These are phyloP conservation scores for Gossypium sturtianum DNA, from an alignment of 345 rosid species.

Conservation along the genomic window DNA sequence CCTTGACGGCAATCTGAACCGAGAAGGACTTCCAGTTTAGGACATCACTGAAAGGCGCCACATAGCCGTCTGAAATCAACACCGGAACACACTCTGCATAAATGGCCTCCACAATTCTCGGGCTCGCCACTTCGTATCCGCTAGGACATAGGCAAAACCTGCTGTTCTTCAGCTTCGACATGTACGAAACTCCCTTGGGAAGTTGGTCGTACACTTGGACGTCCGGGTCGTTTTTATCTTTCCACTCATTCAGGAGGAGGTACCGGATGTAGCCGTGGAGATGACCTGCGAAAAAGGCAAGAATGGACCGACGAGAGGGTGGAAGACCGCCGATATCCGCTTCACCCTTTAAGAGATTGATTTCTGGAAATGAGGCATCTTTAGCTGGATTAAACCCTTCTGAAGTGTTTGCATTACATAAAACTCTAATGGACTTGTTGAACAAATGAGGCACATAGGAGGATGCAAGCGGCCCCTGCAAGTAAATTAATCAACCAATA, in stretches of 20 bases:
- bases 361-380: constrained; percentile 72
- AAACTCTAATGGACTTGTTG: constrained; percentile 60
- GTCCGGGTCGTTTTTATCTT: constrained; percentile 43
- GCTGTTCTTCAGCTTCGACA: constrained; percentile 43
- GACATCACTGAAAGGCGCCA: constrained; percentile 69
- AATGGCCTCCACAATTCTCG: constrained; percentile 67
- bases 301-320: constrained; percentile 36
- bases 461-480: constrained; percentile 62
- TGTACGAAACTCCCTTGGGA: constrained; percentile 36
- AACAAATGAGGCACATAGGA: constrained; percentile 48
- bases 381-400: constrained; percentile 72
- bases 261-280: constrained; percentile 58
- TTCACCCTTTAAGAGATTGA: constrained; percentile 57
- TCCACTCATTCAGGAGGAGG: constrained; percentile 51
- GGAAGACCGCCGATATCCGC: constrained; percentile 44
- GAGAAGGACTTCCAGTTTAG: constrained; percentile 57
- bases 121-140: constrained; percentile 77
- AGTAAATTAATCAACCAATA: not conserved
- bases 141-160: constrained; percentile 71
- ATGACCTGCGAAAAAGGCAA: constrained; percentile 65
- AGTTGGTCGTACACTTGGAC: constrained; percentile 47
- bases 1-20: no score
- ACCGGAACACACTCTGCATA: constrained; percentile 70
- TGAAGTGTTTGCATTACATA: constrained; percentile 75
- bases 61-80: constrained; percentile 48